Evolutionary conservation across 805 yeast genomes (phyloP), one percentile per base, ranked within the genome.

Genomic region (Dipodascus albidus): DNA sequence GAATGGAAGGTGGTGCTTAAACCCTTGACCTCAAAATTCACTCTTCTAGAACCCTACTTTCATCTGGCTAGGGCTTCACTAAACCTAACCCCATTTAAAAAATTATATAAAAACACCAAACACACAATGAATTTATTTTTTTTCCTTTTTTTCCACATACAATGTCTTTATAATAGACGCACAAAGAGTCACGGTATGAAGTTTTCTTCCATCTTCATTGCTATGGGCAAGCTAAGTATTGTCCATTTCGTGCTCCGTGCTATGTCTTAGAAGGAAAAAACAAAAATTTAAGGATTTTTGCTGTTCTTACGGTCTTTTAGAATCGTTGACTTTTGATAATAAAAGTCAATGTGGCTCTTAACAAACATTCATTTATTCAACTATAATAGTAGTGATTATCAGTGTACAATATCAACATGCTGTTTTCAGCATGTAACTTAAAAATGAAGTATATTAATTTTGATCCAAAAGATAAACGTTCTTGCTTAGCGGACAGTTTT

Each of bases 261-360:
- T 6, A 38, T 6, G 44, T 38, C 44, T 38, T 38, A 38, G 44
- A 38, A 38, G 15, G 15, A 38, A 38, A 38, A 14, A 14, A 38
- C 44, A 38, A 38, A 8, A 38, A 17, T 38, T 17, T 14, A 14
- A 38, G 20, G 44, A 17, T 17, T 38, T 38, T 38, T 38, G 44
- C 44, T 38, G 44, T 38, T 38, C 44, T 38, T n/a, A 38, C 44
- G 44, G 44, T 38, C 44, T 38, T 38, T 38, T n/a, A 38, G 44
- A 38, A 38, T 38, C 44, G 44, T 38, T 38, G 44, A 38, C 44
- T 38, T 38, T 38, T 38, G 17, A 38, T n/a, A 38, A 14, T 38
- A 38, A 14, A 38, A 38, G 44, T 38, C n/a, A 17, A 38, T 38
- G 44, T 38, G 44, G 44, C 44, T 38, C 44, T 38, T 38, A 38